A percentile compares a stretch with the other conserved stretches of the same genome.
phyloP scores from a whole-genome alignment of 306 rosid species.

The Quercus gilva region DNA sequence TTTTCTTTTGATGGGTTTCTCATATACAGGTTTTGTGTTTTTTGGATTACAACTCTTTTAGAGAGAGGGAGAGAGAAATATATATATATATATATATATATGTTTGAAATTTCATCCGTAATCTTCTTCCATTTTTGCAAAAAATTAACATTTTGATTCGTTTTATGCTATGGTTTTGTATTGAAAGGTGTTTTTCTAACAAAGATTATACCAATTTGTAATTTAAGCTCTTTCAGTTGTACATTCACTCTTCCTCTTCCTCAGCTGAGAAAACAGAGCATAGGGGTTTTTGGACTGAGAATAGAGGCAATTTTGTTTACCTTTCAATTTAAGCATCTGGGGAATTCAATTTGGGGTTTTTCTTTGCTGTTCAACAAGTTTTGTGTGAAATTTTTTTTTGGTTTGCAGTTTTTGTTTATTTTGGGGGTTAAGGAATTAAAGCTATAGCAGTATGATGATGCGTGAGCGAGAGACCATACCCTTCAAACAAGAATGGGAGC shows the following conservation, averaged over 20 bases:
- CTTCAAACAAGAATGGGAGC: slow-evolving; percentile 40
- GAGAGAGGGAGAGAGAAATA: no score
- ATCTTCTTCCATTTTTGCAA: no score
- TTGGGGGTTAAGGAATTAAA: slow-evolving; percentile 8
- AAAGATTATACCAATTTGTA: background rate
- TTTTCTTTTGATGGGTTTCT: no score
- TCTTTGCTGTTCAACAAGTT: background rate
- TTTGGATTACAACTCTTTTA: no score
- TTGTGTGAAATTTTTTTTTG: background rate
- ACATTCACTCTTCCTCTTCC: background rate
- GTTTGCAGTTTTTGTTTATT: slow-evolving; percentile 20
- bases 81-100: no score
- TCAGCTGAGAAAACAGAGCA: slow-evolving; percentile 9
- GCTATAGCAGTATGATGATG: slow-evolving; percentile 25
- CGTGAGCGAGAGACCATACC: background rate
- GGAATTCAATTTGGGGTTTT: background rate
- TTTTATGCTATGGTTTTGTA: no score
- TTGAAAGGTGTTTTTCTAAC: no score
- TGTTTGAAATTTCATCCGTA: no score
- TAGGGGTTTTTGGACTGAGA: slow-evolving; percentile 15
- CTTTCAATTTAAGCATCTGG: background rate
- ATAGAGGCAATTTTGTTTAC: background rate
- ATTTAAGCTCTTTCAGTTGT: background rate
- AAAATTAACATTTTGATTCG: no score
- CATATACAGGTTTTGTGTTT: no score